Evolutionary conservation across 2,329 filamentous ascomycete genomes (phyloP).

Genomic region (Emergomyces orientalis): DNA sequence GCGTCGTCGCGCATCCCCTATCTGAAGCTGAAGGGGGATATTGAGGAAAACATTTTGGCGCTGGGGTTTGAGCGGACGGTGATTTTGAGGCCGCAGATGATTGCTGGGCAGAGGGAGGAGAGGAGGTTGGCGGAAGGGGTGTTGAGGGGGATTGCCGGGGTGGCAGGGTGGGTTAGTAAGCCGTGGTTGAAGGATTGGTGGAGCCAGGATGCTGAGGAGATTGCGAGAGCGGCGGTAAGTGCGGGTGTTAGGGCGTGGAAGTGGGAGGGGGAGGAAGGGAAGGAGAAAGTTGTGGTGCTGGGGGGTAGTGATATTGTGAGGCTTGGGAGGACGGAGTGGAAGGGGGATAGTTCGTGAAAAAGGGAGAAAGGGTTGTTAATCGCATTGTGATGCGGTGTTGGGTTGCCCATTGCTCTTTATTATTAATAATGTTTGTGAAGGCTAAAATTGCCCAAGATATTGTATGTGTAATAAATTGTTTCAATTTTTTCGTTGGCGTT

Average conservation of each 20-base stretch:
- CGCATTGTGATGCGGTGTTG: not conserved
- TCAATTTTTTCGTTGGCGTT: not conserved
- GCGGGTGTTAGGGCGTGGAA: conserved; percentile 33
- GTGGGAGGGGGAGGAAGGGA: conserved; percentile 29
- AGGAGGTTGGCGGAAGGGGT: conserved; percentile 51
- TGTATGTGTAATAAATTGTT: not conserved
- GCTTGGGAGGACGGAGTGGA: conserved; percentile 23
- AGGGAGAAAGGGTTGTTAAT: not conserved
- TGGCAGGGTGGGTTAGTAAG: conserved; percentile 46
- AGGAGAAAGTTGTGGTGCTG: conserved; percentile 35
- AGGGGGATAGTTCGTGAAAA: conserved; percentile 2
- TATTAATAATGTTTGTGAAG: not conserved
- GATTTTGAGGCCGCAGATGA: conserved; percentile 63
- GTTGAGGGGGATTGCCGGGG: conserved; percentile 47
- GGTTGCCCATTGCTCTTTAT: not conserved
- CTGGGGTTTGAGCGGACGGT: conserved; percentile 70
- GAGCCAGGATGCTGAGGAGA: conserved; percentile 51
- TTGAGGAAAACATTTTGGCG: conserved; percentile 66
- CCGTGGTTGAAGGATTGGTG: conserved; percentile 52
- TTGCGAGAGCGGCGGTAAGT: conserved; percentile 35
- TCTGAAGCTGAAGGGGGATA: conserved; percentile 69
- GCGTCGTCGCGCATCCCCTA: conserved; percentile 48
- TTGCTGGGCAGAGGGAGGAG: conserved; percentile 61
- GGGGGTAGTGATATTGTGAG: conserved; percentile 31
- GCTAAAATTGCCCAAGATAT: too few species aligned